These are phyloP conservation scores for Pelargonium nanum DNA, from an alignment of 345 rosid genomes.

Conservation along the genomic window DNA sequence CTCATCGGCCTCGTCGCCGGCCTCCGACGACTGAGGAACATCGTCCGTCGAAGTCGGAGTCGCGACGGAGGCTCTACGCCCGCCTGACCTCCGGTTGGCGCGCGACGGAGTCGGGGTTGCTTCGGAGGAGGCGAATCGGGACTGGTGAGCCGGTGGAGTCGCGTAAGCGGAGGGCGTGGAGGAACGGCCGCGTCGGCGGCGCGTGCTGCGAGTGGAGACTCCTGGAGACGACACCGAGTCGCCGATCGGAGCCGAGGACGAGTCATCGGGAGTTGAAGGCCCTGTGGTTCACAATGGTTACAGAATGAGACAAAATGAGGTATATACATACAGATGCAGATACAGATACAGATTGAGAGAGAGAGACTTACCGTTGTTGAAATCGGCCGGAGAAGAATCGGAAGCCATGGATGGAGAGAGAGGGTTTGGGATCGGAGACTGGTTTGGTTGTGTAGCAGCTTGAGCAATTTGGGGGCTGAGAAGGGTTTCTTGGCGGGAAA, in stretches of 20 bases:
- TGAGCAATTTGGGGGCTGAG: no score
- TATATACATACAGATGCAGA: not conserved
- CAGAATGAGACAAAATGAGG: not conserved
- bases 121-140: constrained; percentile 29
- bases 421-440: constrained; percentile 10
- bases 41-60: constrained; percentile 53
- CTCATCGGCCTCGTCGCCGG: constrained; percentile 35
- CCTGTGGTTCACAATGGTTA: constrained; percentile 15
- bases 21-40: constrained; percentile 46
- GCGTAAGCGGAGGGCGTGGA: constrained; percentile 24
- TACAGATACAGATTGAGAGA: constrained; percentile 5
- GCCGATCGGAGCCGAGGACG: constrained; percentile 55
- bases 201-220: constrained; percentile 9
- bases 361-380: constrained; percentile 30
- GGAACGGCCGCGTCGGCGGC: constrained; percentile 16
- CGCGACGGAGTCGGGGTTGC: constrained; percentile 42
- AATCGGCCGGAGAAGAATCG: constrained; percentile 41
- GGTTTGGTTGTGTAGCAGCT: no score
- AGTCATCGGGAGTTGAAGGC: constrained; percentile 60
- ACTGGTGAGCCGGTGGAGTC: constrained; percentile 22
- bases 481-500: constrained; percentile 30
- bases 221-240: constrained; percentile 54
- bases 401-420: constrained; percentile 50
- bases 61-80: constrained; percentile 16
- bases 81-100: constrained; percentile 20